These are phyloP conservation scores for Sarocladiaceae sp. DNA, from an alignment of 2,329 filamentous ascomycete genomes.

Conservation along the genomic window DNA sequence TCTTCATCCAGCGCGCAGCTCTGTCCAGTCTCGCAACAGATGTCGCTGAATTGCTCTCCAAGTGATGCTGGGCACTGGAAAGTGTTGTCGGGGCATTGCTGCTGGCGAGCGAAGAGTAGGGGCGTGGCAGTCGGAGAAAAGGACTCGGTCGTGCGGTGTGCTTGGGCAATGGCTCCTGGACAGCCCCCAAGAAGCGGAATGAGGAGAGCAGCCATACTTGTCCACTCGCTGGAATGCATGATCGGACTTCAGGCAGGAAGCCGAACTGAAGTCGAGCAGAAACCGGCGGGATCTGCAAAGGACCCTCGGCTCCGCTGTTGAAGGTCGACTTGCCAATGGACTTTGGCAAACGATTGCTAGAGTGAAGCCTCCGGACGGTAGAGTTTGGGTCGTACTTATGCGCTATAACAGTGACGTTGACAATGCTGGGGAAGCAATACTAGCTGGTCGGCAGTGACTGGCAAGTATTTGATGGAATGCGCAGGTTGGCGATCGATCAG, in stretches of 20 bases:
- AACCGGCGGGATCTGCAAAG: no score
- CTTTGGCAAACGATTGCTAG: no score
- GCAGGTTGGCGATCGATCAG: not conserved
- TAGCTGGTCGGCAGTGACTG: not conserved
- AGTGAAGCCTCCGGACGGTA: no score
- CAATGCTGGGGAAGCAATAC: not conserved
- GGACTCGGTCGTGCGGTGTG: conserved; percentile 14
- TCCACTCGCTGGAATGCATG: conserved; percentile 7
- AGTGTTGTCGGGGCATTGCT: conserved; percentile 44
- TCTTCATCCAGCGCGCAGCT: conserved; percentile 44
- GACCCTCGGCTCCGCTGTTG: no score
- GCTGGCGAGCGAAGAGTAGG: conserved; percentile 18
- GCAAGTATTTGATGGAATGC: not conserved
- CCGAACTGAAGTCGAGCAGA: no score
- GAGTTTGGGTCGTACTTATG: no score
- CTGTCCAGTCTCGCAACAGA: conserved; percentile 50
- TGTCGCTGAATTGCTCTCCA: conserved; percentile 40
- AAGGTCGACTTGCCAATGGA: no score
- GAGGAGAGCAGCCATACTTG: conserved; percentile 7
- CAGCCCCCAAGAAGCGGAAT: conserved; percentile 7
- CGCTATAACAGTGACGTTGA: no score
- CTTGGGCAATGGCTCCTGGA: conserved; percentile 6
- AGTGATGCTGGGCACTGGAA: conserved; percentile 45
- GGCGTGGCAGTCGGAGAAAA: conserved; percentile 18
- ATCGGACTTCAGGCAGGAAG: no score